These are phyloP conservation scores for Myochromella boudieri DNA, from an alignment of 768 basidiomycete species.

Conservation along the genomic window DNA sequence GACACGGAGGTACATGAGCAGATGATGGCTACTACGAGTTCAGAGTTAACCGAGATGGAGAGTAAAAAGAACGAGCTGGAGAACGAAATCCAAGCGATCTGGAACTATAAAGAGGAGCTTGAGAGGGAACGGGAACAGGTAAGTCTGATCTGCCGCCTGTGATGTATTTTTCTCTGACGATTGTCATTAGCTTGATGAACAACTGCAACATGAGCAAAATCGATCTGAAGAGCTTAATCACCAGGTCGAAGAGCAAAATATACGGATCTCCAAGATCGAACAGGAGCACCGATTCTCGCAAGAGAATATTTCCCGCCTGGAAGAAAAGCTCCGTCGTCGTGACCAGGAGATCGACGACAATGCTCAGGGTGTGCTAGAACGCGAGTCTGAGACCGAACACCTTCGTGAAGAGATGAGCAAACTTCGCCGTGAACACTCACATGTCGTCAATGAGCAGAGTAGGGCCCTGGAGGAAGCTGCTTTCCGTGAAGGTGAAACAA, in stretches of 20 bases:
- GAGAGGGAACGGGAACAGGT: conserved; percentile 61
- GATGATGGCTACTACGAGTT: conserved; percentile 46
- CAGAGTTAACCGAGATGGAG: conserved; percentile 57
- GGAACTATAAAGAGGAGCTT: conserved; percentile 48
- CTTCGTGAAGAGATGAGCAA: conserved; percentile 55
- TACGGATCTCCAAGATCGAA: conserved; percentile 48
- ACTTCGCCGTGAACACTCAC: conserved; percentile 56
- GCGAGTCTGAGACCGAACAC: conserved; percentile 51
- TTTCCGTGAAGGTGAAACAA: conserved; percentile 45
- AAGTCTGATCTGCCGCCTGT: conserved; percentile 13
- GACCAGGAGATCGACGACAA: conserved; percentile 54
- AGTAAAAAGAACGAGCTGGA: conserved; percentile 57
- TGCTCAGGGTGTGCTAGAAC: conserved; percentile 42
- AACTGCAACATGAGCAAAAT: conserved; percentile 53
- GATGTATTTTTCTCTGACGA: neutral
- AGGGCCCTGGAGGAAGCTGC: conserved; percentile 46
- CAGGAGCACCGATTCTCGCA: conserved; percentile 55
- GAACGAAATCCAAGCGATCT: conserved; percentile 51
- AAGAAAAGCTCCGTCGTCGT: conserved; percentile 57
- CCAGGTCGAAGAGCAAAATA: conserved; percentile 53
- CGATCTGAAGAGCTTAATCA: conserved; percentile 46
- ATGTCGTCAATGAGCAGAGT: conserved; percentile 46
- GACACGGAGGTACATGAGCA: conserved; percentile 43
- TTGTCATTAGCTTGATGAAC: conserved; percentile 46
- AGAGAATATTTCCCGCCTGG: conserved; percentile 54